Evolutionary conservation across 2,329 filamentous ascomycete genomes (phyloP), one percentile per base, ranked within the genome.

Genomic region (Ophiostoma piceae): DNA sequence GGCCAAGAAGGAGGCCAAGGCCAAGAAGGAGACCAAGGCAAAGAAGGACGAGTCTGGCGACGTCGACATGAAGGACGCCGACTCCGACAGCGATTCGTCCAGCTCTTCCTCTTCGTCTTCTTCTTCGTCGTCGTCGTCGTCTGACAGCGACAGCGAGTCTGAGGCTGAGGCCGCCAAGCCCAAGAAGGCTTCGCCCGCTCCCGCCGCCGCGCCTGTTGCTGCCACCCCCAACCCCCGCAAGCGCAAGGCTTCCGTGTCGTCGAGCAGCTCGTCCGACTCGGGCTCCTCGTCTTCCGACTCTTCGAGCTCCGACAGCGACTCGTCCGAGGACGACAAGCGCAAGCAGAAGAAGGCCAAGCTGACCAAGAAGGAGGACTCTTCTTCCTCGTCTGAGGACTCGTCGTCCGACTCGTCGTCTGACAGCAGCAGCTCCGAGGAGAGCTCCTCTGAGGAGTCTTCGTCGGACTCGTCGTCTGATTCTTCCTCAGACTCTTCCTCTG

Each of bases 1-100:
- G 57, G 26, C 57, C 57, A 60, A 60, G 57, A 77, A 76, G 67
- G 78, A 79, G 47, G 72, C 71, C 5, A 70, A 72, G 8, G 79
- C 84, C 22, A 79, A 81, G 54, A 85, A 84, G 83, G 79, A 80
- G 73, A 82, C 84, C 69, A 80, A 76, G 22, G 77, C 14, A 22
- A 39, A 37, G 19, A 39, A 39, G 62, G 62, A 64, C 51, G 65
- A 64, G 22, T 54, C 57, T 14, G 69, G 35, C 37, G 69, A 71
- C 74, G 22, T 74, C 74, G 69, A 70, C 41, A 68, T 35, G 71
- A 74, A 68, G 69, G 69, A 70, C 19, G 62, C 67, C 32, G 71
- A 73, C 73, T 79, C 78, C 22, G 75, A 75, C 22, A 75, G 74
- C 64, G 77, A 77, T 9, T 77, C 76, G 71, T 70, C 71, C 16